These are phyloP conservation scores for Pseudozyma flocculosa DNA, from an alignment of 1,284 basidiomycete genomes.

Conservation along the genomic window DNA sequence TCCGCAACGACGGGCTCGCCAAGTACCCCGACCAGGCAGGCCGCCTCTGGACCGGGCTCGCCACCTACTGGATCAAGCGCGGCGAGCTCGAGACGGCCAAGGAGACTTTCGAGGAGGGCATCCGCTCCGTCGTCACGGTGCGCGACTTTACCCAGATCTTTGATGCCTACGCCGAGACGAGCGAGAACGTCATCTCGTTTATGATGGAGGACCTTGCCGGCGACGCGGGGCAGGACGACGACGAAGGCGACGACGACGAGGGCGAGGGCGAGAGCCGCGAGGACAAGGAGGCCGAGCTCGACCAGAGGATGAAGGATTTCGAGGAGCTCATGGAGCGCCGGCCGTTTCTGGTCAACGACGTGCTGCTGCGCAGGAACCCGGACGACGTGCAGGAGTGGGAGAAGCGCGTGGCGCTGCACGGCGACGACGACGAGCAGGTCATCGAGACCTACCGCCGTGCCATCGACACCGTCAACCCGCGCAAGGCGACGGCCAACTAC, in stretches of 20 bases:
- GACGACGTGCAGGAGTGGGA: slow-evolving; percentile 99
- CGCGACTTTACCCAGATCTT: slow-evolving; percentile 98
- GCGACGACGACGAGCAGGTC: slow-evolving; percentile 88
- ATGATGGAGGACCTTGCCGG: slow-evolving; percentile 82
- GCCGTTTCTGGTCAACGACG: slow-evolving; percentile 95
- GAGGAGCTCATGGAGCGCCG: slow-evolving; percentile 92
- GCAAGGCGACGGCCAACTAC: slow-evolving; percentile 86
- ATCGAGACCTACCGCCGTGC: slow-evolving; percentile 89
- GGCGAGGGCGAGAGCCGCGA: slow-evolving; percentile 54
- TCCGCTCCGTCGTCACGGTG: slow-evolving; percentile 82
- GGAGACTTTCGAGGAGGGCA: slow-evolving; percentile 83
- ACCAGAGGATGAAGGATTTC: slow-evolving; percentile 86
- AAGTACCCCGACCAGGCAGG: slow-evolving; percentile 96
- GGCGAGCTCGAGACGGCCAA: slow-evolving; percentile 88
- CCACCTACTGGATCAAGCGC: slow-evolving; percentile 97
- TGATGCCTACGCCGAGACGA: slow-evolving; percentile 92
- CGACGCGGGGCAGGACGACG: slow-evolving; percentile 42
- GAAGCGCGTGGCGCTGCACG: slow-evolving; percentile 91
- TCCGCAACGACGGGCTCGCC: slow-evolving; percentile 79
- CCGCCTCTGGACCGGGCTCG: slow-evolving; percentile 89
- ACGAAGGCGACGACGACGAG: slow-evolving; percentile 23
- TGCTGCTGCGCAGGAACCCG: slow-evolving; percentile 86
- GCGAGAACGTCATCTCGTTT: slow-evolving; percentile 84
- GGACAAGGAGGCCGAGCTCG: slow-evolving; percentile 82
- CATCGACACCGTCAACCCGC: slow-evolving; percentile 81